Percentiles rank a stretch among this genome's conserved stretches.
phyloP scores from a whole-genome alignment of 2,329 filamentous ascomycete species.

The Westerdykella ornata region DNA sequence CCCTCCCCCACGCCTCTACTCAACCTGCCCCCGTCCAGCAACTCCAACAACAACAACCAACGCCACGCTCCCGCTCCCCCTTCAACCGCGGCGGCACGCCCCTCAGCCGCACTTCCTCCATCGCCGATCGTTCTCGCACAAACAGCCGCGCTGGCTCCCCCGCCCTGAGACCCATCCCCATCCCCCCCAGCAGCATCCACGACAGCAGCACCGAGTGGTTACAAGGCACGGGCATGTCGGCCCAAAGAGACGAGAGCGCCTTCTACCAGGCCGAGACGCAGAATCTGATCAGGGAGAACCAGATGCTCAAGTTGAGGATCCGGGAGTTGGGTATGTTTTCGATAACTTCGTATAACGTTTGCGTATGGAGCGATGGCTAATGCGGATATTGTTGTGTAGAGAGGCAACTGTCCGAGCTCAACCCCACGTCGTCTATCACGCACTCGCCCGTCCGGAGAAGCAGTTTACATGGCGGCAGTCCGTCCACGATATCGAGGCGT shows the following conservation, averaged over 20 bases:
- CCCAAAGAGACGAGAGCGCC: slow-evolving; percentile 59
- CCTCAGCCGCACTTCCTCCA: slow-evolving; percentile 42
- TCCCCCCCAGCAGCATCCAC: slow-evolving; percentile 44
- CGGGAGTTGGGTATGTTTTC: slow-evolving; percentile 57
- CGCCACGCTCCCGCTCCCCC: slow-evolving; percentile 33
- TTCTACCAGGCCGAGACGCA: slow-evolving; percentile 81
- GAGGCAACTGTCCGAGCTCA: slow-evolving; percentile 29
- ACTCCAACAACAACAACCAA: slow-evolving; percentile 44
- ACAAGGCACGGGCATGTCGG: slow-evolving; percentile 40
- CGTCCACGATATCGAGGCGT: slow-evolving; percentile 9
- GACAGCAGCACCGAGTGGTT: slow-evolving; percentile 55
- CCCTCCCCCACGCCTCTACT: slow-evolving; percentile 32
- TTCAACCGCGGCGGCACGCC: slow-evolving; percentile 11
- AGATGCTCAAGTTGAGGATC: slow-evolving; percentile 71
- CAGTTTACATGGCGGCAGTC: slow-evolving; percentile 19
- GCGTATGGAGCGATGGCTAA: neutral
- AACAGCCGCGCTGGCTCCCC: slow-evolving; percentile 40
- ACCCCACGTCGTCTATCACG: slow-evolving; percentile 26
- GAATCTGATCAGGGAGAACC: slow-evolving; percentile 70
- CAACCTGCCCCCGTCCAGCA: slow-evolving; percentile 23
- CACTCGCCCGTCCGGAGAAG: slow-evolving; percentile 28
- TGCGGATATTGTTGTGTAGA: slow-evolving; percentile 15
- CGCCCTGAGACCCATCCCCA: slow-evolving; percentile 44
- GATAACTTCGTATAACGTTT: slow-evolving; percentile 4
- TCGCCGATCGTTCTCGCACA: slow-evolving; percentile 31